phyloP scores from a whole-genome alignment of 805 yeast species.

The Spencermartinsiella europaea region DNA sequence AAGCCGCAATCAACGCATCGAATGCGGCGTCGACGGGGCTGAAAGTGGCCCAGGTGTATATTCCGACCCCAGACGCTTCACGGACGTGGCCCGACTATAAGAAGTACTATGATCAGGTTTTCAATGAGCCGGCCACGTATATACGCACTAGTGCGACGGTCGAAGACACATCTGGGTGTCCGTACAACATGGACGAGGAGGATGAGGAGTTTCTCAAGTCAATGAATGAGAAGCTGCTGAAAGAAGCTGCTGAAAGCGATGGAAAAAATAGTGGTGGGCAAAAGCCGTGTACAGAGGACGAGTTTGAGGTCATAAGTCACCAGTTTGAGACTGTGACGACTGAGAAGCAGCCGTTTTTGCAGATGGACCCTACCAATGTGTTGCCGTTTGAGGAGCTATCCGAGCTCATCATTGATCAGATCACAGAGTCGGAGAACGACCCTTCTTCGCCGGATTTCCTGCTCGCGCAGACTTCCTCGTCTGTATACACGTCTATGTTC shows the following conservation, averaged over 20 bases:
- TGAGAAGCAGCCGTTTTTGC: conserved; percentile 81
- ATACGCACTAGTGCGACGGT: conserved; percentile 90
- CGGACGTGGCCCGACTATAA: conserved; percentile 70
- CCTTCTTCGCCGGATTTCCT: conserved; percentile 37
- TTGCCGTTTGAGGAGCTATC: conserved; percentile 65
- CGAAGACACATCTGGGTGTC: conserved; percentile 87
- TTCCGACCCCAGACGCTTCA: conserved; percentile 96
- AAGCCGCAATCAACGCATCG: conserved; percentile 80
- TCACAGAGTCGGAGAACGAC: conserved; percentile 50
- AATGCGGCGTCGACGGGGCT: conserved; percentile 52
- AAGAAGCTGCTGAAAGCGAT: conserved; percentile 4
- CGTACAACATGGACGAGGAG: conserved; percentile 83
- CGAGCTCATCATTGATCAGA: conserved; percentile 35
- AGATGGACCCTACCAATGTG: conserved; percentile 79
- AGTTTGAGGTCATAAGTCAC: conserved; percentile 75
- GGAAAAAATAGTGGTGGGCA: conserved; percentile 10
- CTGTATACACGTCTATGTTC: conserved; percentile 30
- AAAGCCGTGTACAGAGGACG: conserved; percentile 62
- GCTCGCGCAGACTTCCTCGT: conserved; percentile 22
- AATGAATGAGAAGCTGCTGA: conserved; percentile 35
- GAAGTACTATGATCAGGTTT: conserved; percentile 63
- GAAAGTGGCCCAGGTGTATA: conserved; percentile 56
- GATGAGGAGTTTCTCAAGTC: conserved; percentile 65
- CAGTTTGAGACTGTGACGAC: conserved; percentile 67
- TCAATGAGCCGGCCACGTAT: conserved; percentile 69